Conservation (phyloP, 441 rosid genomes). For the Codiaeum variegatum region DNA sequence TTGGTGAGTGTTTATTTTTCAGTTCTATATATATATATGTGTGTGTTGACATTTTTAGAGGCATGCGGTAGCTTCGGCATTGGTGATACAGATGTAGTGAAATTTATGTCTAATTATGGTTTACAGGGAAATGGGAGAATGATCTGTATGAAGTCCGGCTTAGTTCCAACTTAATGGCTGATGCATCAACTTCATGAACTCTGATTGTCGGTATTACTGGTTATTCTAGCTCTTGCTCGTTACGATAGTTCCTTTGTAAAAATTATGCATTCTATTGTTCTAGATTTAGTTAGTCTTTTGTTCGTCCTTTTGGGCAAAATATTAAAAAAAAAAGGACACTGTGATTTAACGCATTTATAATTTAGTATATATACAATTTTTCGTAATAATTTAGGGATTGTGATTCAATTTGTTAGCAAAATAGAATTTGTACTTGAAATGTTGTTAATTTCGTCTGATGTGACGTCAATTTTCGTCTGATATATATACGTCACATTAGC, state of each 20-base stretch:
- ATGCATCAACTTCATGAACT: slow-evolving; percentile 40
- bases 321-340: no score
- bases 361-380: no score
- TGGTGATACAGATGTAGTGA: not conserved
- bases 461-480: no score
- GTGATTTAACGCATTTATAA: no score
- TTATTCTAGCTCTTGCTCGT: slow-evolving; percentile 7
- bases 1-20: slow-evolving; percentile 43
- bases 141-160: slow-evolving; percentile 71
- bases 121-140: slow-evolving; percentile 64
- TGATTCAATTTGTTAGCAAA: no score
- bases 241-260: not conserved
- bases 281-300: slow-evolving; percentile 9
- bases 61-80: not conserved
- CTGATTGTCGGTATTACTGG: slow-evolving; percentile 17
- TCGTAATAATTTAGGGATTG: no score
- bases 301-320: no score
- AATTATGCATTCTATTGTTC: slow-evolving; percentile 14
- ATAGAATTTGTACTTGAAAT: no score
- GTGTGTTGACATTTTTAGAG: not conserved
- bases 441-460: no score
- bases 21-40: not conserved
- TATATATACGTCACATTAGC: no score
- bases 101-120: not conserved
- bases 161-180: slow-evolving; percentile 49